phyloP scores from a whole-genome alignment of 805 yeast genomes.

The Wickerhamiella nectarea region DNA sequence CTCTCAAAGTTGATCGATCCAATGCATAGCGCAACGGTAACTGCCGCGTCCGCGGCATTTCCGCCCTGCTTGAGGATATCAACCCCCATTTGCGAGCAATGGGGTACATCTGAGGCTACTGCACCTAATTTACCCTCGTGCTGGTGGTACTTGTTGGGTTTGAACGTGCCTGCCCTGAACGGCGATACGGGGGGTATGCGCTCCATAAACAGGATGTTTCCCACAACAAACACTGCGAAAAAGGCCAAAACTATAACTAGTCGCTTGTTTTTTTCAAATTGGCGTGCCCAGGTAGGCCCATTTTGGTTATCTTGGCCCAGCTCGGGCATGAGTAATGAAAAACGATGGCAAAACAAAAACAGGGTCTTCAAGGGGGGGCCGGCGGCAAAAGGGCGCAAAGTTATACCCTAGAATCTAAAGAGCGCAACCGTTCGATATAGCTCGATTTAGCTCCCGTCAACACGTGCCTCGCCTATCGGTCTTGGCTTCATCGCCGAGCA shows the following conservation, averaged over 20 bases:
- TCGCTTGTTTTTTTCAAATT: constrained; percentile 2
- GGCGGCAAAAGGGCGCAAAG: no score
- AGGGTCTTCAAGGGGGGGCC: no score
- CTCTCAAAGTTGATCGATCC: constrained; percentile 73
- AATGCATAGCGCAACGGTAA: constrained; percentile 75
- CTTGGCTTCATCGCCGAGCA: no score
- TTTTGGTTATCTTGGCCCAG: constrained; percentile 1
- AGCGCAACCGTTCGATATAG: no score
- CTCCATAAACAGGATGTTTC: constrained; percentile 3
- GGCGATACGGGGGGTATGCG: not conserved
- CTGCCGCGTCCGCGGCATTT: constrained; percentile 87
- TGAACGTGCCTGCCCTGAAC: constrained; percentile 15
- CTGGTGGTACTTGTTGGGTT: constrained; percentile 16
- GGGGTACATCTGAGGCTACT: constrained; percentile 51
- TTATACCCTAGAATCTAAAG: no score
- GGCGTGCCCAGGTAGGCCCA: not conserved
- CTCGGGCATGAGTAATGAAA: constrained; percentile 2
- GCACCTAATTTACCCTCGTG: constrained; percentile 34
- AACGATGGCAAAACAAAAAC: not conserved
- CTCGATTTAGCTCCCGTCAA: no score
- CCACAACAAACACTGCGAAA: constrained; percentile 2
- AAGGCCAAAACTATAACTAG: not conserved
- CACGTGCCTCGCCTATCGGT: no score
- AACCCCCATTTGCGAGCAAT: constrained; percentile 51
- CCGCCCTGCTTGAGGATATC: constrained; percentile 43